Percentiles rank a stretch among this genome's conserved stretches.
Conservation (phyloP, 768 basidiomycete species). For the Naganishia friedmannii region DNA sequence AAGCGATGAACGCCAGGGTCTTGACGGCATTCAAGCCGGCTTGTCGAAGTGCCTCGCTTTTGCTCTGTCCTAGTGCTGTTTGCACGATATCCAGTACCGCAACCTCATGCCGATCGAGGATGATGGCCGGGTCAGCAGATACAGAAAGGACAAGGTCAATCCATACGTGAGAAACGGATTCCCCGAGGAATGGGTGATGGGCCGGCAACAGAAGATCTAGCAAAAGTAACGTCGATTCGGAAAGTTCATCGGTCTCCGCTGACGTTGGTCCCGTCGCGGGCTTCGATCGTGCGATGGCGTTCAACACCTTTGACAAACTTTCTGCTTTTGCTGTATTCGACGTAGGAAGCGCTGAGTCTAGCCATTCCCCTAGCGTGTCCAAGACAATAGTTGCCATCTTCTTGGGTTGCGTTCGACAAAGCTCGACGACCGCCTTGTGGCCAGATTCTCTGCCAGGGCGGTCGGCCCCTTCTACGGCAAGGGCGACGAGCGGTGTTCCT, state of each 20-base stretch:
- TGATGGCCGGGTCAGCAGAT: slow-evolving; percentile 65
- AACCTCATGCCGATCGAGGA: slow-evolving; percentile 40
- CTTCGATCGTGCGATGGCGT: neutral
- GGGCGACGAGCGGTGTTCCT: slow-evolving; percentile 58
- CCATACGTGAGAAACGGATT: slow-evolving; percentile 66
- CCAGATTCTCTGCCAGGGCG: slow-evolving; percentile 60
- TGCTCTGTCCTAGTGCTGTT: neutral
- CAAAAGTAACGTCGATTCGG: slow-evolving; percentile 48
- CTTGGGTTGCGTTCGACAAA: slow-evolving; percentile 55
- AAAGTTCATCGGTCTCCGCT: neutral
- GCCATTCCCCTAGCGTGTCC: slow-evolving; percentile 59
- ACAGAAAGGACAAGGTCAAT: slow-evolving; percentile 76
- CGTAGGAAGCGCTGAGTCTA: slow-evolving; percentile 52
- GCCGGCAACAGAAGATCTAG: slow-evolving; percentile 64
- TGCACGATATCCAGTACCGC: slow-evolving; percentile 7
- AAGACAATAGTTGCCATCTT: slow-evolving; percentile 60
- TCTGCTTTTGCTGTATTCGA: slow-evolving; percentile 55
- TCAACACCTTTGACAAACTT: slow-evolving; percentile 54
- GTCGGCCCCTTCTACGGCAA: slow-evolving; percentile 63
- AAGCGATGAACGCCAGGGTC: slow-evolving; percentile 77
- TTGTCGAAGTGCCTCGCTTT: slow-evolving; percentile 24
- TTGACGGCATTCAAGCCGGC: slow-evolving; percentile 73
- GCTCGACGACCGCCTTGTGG: slow-evolving; percentile 54
- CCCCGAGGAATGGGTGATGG: slow-evolving; percentile 62
- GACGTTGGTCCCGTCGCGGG: neutral